Base-by-base conservation (phyloP, 2,329 filamentous ascomycete genomes). In the Colletotrichum phormii region DNA sequence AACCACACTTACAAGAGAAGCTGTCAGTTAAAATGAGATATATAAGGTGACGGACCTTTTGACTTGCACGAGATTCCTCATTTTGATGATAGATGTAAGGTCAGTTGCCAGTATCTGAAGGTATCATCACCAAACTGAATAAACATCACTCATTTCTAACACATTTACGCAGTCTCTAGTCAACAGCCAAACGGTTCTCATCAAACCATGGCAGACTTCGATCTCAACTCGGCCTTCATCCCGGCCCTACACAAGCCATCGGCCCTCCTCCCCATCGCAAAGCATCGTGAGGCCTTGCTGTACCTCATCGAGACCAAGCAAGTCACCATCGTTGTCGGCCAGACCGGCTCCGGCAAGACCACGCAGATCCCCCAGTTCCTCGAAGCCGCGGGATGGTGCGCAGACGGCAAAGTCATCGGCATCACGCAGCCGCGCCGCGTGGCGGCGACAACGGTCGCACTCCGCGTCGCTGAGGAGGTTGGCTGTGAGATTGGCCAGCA, bases 351-450 rank as follows among this genome's bases (percentile, higher is more conserved):
- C 29, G 95, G 96, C 54, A 98, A 98, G 83, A 98, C 95, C 1
- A 98, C 97, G 0, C 97, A 98, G 80, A 92, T 98, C 55, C 97
- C 97, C 1, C 96, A 98, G 77, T 98, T 93, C 78, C 88, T 98
- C 13, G 92, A 97, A 71, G 88, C 94, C 77, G 94, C 93, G 78
- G 96, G 96, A 82, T 98, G 96, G 95, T 96, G 94, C 80, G 87
- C 88, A 33, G 89, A 95, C 79, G 95, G 94, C 24, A 97, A 95
- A 79, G 82, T 93, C 58, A 93, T 99, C 76, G 96, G 92, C 24
- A 89, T 98, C 55, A 98, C 97, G 18, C 96, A 98, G 94, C 96
- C 96, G 64, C 91, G 96, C 62, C 90, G 95, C 78, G 94, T 98
- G 71, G 96, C 96, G 74, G 96, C 94, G 37, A 98, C 95, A 0